Base-by-base conservation (phyloP, 2,329 filamentous ascomycete genomes). In the Exophiala sp. region DNA sequence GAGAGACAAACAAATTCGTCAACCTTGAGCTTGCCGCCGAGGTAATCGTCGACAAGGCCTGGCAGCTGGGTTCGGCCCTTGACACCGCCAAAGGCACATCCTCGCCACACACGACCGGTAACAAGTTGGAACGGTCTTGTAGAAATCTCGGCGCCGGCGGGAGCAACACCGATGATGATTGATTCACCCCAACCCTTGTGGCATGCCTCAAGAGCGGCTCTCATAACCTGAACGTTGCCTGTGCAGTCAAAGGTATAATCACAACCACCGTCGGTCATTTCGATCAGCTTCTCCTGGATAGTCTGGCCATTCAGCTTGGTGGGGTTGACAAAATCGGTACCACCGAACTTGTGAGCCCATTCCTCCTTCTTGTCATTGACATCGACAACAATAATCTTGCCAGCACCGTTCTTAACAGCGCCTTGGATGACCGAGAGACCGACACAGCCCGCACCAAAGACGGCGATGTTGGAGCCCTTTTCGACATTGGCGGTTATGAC, bases 221-320 rank as follows among this genome's bases (percentile, higher is more conserved):
- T 83, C 94, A 96, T 99, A 52, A 99, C 94, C 64, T 85, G 83
- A 49, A 97, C 91, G 68, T 97, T 97, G 56, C 94, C 94, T 5
- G 94, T 99, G 81, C 94, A 97, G 78, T 99, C 94, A 71, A 99
- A 99, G 46, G 94, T 99, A 79, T 96, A 97, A 78, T 99, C 94
- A 71, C 91, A 95, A 47, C 94, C 94, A 62, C 94, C 94, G 67
- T 97, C 94, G 1, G 94, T 99, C 87, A 97, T 91, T 75, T 97
- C 92, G 64, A 97, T 84, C 61, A 99, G 82, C 78, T 92, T 87
- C 68, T 96, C 90, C 66, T 95, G 89, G 64, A 97, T 88, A 56
- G 82, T 89, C 80, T 92, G 87, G 60, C 80, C 82, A 64, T 83
- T 79, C 59, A 92, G 77, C 73, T 92, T 86, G 55, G 81, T 85